Evolutionary conservation across 306 rosid genomes (phyloP), one percentile per base, ranked within the genome.

Genomic region (Crotalaria pallida): DNA sequence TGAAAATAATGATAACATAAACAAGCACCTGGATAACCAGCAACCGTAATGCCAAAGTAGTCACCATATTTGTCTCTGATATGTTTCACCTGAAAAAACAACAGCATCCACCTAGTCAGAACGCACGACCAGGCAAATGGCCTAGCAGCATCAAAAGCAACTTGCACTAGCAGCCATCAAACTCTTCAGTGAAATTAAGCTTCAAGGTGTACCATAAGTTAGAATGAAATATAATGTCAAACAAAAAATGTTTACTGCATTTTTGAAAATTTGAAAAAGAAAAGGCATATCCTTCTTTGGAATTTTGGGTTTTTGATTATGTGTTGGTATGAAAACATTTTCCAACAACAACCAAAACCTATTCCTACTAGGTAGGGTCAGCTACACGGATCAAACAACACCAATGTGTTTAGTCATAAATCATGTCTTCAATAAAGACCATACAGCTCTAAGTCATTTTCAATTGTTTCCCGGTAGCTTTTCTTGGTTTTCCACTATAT

Each of bases 21-120:
- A 66, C 22, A 67, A 18, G 33, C 53, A 91, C 97, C 97, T 88
- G 99, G 99, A 86, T 94, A 94, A 74, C 99, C 99, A 76, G 99
- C 99, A 3, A 94, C 83, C 1, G 99, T 87, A 53, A 94, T 86
- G 72, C 99, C 99, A 57, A 94, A 94, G 87, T 94, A 94, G 77
- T 94, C 96, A 22, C 92, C 96, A 59, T 89, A 84, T 31, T 84
- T 77, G 59, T 76, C 84, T 75, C 89, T 77, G 67, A 94, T 91
- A 74, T 94, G 99, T 63, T 81, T 80, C 62, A 94, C 98, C 98
- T 93, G 60, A 21, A 53, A 72, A 57, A 48, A 49, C 19, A 78
- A 24, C 34, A 22, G 59, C 16, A 65, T 29, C 31, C 67, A 69
- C 10, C 58, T 40, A 56, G 45, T 77, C 58, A 50, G 57, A 16